A percentile compares a stretch with the other conserved stretches of the same genome.
Evolutionary conservation across 2,329 filamentous ascomycete species (phyloP).

Genomic region (Penicillium olsonii): DNA sequence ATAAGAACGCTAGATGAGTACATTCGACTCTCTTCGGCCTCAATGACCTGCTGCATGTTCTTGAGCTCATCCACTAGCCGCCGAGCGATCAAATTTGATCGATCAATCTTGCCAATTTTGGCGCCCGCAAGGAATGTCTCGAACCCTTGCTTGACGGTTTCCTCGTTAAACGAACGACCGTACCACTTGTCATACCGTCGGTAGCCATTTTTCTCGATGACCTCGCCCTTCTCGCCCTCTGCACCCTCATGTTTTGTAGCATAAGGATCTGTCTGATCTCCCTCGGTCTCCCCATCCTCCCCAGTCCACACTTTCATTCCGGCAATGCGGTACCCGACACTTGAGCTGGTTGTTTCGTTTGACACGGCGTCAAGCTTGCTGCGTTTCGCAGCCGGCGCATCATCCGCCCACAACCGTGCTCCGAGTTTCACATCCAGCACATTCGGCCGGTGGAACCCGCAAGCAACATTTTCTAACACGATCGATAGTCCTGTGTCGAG

Average conservation of each 20-base stretch:
- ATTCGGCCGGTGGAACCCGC: constrained; percentile 80
- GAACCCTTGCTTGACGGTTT: constrained; percentile 61
- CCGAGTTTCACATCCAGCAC: constrained; percentile 94
- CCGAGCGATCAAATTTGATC: constrained; percentile 45
- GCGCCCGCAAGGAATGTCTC: constrained; percentile 56
- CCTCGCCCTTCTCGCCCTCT: constrained; percentile 46
- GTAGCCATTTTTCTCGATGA: constrained; percentile 54
- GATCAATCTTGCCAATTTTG: constrained; percentile 42
- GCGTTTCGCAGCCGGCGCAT: constrained; percentile 59
- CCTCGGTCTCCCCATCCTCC: constrained; percentile 33
- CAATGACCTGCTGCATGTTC: constrained; percentile 50
- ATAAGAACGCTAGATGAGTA: constrained; percentile 66
- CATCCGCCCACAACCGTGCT: constrained; percentile 79
- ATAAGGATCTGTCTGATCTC: constrained; percentile 36
- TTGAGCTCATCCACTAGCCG: constrained; percentile 46
- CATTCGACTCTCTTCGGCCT: constrained; percentile 65
- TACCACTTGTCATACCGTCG: constrained; percentile 67
- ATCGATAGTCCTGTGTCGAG: constrained; percentile 77
- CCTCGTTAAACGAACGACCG: constrained; percentile 58
- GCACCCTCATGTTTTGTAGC: constrained; percentile 47
- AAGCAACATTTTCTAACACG: constrained; percentile 80
- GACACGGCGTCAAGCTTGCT: constrained; percentile 61
- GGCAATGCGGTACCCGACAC: constrained; percentile 64
- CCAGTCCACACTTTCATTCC: constrained; percentile 64
- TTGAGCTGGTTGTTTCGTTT: constrained; percentile 59